These are phyloP conservation scores for Albatrellus sp. DNA, from an alignment of 1,284 basidiomycete genomes.

Conservation along the genomic window DNA sequence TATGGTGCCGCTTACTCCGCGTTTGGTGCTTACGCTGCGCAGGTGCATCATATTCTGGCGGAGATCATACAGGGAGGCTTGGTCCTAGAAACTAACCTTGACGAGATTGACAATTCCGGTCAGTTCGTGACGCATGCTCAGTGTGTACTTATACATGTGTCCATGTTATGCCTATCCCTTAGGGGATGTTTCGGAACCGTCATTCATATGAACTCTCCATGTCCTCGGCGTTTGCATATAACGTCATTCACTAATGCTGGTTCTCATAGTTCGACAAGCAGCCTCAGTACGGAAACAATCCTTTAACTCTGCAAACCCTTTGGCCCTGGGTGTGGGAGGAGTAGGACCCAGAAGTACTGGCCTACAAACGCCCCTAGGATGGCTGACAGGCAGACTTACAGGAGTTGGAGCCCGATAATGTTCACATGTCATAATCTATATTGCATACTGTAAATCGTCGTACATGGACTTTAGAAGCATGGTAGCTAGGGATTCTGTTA, in stretches of 20 bases:
- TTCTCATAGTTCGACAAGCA: constrained; percentile 45
- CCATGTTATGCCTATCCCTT: too few species aligned
- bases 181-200: neutral
- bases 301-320: constrained; percentile 63
- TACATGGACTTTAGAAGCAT: too few species aligned
- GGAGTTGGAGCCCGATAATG: constrained; percentile 42
- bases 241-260: constrained; percentile 1
- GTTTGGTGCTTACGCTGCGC: constrained; percentile 5
- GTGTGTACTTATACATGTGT: too few species aligned
- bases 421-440: neutral
- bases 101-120: constrained; percentile 77
- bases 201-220: neutral
- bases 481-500: too few species aligned
- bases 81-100: constrained; percentile 96
- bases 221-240: constrained; percentile 4
- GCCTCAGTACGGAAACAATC: constrained; percentile 64
- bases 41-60: constrained; percentile 90
- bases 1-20: neutral
- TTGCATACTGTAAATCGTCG: neutral
- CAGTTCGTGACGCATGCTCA: constrained; percentile 16
- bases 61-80: constrained; percentile 97
- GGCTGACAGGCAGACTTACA: constrained; percentile 64
- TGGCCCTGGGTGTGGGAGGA: constrained; percentile 52
- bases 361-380: constrained; percentile 62
- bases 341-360: constrained; percentile 48